phyloP scores from a whole-genome alignment of 2,329 filamentous ascomycete species.

The Phyllosticta citrichinensis region DNA sequence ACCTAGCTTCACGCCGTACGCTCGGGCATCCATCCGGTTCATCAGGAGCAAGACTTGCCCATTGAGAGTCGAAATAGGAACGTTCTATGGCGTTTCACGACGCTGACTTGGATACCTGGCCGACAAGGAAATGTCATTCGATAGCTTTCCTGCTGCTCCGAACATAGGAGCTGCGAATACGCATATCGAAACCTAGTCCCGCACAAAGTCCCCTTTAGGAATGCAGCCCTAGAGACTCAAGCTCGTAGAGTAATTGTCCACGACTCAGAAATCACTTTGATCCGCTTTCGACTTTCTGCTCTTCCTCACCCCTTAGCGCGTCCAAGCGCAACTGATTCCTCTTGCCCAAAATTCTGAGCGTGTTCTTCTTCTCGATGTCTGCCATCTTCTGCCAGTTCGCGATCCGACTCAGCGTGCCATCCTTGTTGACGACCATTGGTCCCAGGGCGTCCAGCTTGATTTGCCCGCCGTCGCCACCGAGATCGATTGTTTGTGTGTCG shows the following conservation, averaged over 20 bases:
- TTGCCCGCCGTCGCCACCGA: conserved; percentile 22
- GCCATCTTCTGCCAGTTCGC: conserved; percentile 65
- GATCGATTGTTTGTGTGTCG: conserved; percentile 24
- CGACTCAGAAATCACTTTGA: background rate
- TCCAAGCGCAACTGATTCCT: conserved; percentile 56
- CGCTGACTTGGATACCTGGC: background rate
- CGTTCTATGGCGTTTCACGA: background rate
- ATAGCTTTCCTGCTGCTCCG: background rate
- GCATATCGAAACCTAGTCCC: too few relatives aligned
- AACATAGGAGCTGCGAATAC: background rate
- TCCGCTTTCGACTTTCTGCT: too few relatives aligned
- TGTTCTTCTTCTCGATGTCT: conserved; percentile 56
- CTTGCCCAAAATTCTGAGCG: conserved; percentile 56
- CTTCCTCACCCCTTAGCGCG: conserved; percentile 38
- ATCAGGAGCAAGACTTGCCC: background rate
- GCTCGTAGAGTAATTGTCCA: background rate
- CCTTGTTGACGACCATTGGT: conserved; percentile 62
- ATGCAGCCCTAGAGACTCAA: too few relatives aligned
- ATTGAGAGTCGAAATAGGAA: background rate
- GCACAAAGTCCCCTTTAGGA: too few relatives aligned
- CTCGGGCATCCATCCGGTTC: background rate
- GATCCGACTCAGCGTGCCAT: conserved; percentile 62
- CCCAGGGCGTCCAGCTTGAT: conserved; percentile 59
- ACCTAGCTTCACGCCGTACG: background rate
- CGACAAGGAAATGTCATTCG: background rate